phyloP scores from a whole-genome alignment of 495 filamentous ascomycete genomes.

The Lasiosphaeriaceae sp. region DNA sequence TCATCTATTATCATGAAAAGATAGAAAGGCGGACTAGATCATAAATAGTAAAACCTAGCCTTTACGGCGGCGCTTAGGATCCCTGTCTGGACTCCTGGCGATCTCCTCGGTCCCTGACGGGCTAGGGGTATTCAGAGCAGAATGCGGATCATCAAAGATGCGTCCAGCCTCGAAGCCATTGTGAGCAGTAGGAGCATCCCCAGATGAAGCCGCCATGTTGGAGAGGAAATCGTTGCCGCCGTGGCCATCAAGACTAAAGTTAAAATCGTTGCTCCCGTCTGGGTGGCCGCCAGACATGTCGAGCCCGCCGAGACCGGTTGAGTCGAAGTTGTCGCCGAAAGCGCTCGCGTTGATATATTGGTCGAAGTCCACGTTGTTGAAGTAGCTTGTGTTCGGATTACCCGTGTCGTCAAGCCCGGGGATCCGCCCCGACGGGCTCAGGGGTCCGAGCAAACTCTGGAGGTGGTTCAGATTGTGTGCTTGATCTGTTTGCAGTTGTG shows the following conservation, averaged over 20 bases:
- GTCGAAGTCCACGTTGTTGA: conserved; percentile 59
- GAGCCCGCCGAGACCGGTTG: background rate
- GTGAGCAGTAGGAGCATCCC: background rate
- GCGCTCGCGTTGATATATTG: conserved; percentile 63
- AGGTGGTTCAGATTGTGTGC: conserved; percentile 67
- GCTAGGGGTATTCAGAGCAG: conserved; percentile 36
- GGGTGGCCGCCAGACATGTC: background rate
- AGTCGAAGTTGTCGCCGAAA: conserved; percentile 40
- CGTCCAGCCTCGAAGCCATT: conserved; percentile 20
- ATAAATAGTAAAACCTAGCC: conserved; percentile 5
- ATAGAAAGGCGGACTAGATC: background rate
- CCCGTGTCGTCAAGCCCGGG: conserved; percentile 60
- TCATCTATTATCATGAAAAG: too few species aligned
- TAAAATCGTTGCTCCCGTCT: conserved; percentile 32
- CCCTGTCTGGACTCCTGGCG: conserved; percentile 34
- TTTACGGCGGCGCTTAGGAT: conserved; percentile 37
- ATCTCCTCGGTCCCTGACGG: conserved; percentile 47
- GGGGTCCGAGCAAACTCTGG: conserved; percentile 64
- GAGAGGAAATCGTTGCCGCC: background rate
- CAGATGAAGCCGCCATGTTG: background rate
- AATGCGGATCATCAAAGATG: conserved; percentile 29
- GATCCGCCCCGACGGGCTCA: conserved; percentile 76
- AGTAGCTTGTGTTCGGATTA: conserved; percentile 36
- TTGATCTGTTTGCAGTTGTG: conserved; percentile 70
- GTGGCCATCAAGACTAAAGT: conserved; percentile 33